Evolutionary conservation across 441 rosid species (phyloP), one percentile per base, ranked within the genome.

Genomic region (Sinapis alba): DNA sequence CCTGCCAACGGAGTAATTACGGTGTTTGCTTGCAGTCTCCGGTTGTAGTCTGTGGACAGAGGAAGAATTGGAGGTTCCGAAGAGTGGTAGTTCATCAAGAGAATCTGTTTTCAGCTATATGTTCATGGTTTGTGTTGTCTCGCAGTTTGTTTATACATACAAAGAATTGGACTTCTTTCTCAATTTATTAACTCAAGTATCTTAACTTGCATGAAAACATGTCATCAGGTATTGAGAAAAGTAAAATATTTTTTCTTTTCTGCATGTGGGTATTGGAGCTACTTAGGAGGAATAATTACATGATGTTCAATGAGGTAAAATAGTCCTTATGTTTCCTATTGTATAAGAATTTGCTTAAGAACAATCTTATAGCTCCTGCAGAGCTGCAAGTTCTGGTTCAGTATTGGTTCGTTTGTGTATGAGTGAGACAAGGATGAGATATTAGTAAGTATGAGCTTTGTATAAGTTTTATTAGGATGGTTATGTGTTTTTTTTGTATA

Each of bases 221-320:
- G 45, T 30, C 9, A 60, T 53, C 36, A 32, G 36, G 36, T 32
- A 32, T 7, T 32, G 10, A 32, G 36, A 32, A 34, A 34, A 9
- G 11, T 34, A 34, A 30, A 56, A 65, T 1, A 18, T 54, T 20
- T 6, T 32, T 12, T n/a, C n/a, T n/a, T 47, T 45, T 6, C 1
- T 43, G 32, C 43, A 2, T 62, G 15, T 65, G 13, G 15, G 94
- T 87, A 23, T 72, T 94, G 86, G 93, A 89, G 80, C 92, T 92
- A 57, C 92, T 94, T 2, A 83, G 80, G 81, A 88, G 86, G 72
- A 94, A 94, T 65, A 85, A 97, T 59, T 97, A 94, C 79, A 94
- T 94, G 98, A 74, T 94, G 63, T 92, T 90, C 79, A 86, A 81
- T 76, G 97, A 94, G 89, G 98, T 91, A 79, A 58, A 63, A n/a